These are phyloP conservation scores for Yamadazyma akitaensis DNA, from an alignment of 805 yeast species.

Conservation along the genomic window DNA sequence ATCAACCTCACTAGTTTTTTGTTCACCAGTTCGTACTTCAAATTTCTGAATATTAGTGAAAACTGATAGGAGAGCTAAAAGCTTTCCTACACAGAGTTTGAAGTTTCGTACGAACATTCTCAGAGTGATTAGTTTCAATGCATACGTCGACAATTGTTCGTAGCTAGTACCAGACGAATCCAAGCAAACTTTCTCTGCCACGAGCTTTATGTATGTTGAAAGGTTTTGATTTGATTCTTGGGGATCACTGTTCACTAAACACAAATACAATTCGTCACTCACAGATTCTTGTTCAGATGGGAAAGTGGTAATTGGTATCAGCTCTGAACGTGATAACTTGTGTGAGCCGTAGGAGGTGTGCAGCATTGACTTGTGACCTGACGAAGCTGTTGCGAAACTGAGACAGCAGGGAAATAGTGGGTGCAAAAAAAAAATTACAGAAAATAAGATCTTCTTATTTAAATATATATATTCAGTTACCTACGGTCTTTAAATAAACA, in stretches of 20 bases:
- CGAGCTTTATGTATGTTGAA: slow-evolving; percentile 29
- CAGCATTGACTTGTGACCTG: not conserved
- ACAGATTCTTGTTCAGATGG: not conserved
- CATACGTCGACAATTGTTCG: slow-evolving; percentile 30
- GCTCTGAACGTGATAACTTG: not conserved
- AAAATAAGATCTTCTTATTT: not conserved
- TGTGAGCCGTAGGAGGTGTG: not conserved
- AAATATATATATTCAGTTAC: slow-evolving; percentile 10
- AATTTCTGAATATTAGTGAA: slow-evolving; percentile 19
- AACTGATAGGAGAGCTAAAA: slow-evolving; percentile 29
- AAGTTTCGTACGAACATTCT: slow-evolving; percentile 38
- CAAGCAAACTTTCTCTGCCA: slow-evolving; percentile 25
- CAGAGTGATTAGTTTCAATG: slow-evolving; percentile 34
- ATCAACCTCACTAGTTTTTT: slow-evolving; percentile 2
- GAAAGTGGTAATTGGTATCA: not conserved
- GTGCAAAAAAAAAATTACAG: not conserved
- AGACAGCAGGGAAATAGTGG: not conserved
- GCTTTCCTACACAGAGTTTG: slow-evolving; percentile 35
- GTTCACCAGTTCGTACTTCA: slow-evolving; percentile 2
- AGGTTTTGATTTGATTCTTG: slow-evolving; percentile 38
- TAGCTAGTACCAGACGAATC: slow-evolving; percentile 17
- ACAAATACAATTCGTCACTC: slow-evolving; percentile 2
- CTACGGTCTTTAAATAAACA: slow-evolving; percentile 40
- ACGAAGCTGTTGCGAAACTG: not conserved
- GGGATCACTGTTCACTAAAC: slow-evolving; percentile 35